Evolutionary conservation across 108 stramenopile species (phyloP), one percentile per base, ranked within the genome.

Genomic region (Mediolabrus comicus): DNA sequence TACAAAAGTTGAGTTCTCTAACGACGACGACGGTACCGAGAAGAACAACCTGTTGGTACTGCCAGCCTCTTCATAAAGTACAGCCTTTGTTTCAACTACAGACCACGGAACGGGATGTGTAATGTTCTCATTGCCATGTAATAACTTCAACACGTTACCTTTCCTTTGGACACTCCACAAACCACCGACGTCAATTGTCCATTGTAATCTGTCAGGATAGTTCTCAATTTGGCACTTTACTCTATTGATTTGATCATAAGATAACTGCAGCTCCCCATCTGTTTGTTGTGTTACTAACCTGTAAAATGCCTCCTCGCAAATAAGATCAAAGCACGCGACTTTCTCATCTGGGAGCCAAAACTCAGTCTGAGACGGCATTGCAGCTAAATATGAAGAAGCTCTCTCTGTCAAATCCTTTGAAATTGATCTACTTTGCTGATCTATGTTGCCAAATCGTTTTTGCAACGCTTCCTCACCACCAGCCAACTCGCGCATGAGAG

Each of bases 361-460:
- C 24, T 35, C 19, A 22, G 70, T 61, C 49, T 58, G 52, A 34
- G 60, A 64, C 13, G 70, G 51, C 77, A 79, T 73, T 14, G 79
- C n/a, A 51, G 64, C 36, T 43, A 86, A 62, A 65, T 83, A 85
- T 16, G 68, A 64, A 24, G 74, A 32, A 26, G 84, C 75, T 24
- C 82, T 55, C 10, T 57, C 36, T 12, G 61, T 34, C 3, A 95
- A 56, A 71, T 91, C 85, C 2, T 65, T 29, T 34, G 62, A 38
- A 22, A 95, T 30, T 46, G 89, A 73, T 43, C 65, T 68, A 64
- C 87, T 89, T 79, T 95, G 94, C 38, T 86, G 72, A 25, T 80
- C 62, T 65, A 89, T 53, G 30, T 75, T 75, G 10, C 51, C 62
- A 8, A 95, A 66, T 30, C 90, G 82, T 65, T 85, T 83, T 64